Conservation (phyloP, 768 basidiomycete genomes). For the Boletus sp. region DNA sequence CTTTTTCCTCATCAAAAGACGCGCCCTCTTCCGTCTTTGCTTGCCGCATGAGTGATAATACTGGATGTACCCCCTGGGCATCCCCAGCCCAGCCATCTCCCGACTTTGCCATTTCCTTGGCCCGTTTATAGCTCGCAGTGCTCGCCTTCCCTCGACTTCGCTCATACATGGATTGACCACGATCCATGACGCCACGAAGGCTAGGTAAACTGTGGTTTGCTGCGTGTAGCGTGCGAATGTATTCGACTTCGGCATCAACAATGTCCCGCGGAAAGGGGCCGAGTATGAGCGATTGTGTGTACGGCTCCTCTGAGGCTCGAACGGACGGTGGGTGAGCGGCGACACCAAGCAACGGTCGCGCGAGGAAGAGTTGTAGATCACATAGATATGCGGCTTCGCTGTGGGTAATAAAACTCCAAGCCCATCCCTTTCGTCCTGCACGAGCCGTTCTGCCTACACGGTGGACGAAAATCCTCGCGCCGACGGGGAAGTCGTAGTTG, state of each 20-base stretch:
- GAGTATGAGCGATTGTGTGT: constrained; percentile 71
- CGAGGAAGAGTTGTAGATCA: constrained; percentile 91
- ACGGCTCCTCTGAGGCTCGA: constrained; percentile 55
- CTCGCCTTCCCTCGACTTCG: constrained; percentile 90
- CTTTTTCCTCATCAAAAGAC: constrained; percentile 36
- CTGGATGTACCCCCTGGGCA: constrained; percentile 66
- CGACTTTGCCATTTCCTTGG: constrained; percentile 79
- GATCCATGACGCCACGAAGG: constrained; percentile 78
- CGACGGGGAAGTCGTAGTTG: constrained; percentile 97
- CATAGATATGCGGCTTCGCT: constrained; percentile 86
- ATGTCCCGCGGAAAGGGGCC: constrained; percentile 79
- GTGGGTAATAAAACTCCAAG: constrained; percentile 90
- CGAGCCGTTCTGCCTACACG: constrained; percentile 96
- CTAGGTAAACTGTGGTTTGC: constrained; percentile 61
- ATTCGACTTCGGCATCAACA: constrained; percentile 84
- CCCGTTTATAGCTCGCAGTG: constrained; percentile 78
- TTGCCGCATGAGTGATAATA: constrained; percentile 44
- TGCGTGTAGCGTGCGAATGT: constrained; percentile 63
- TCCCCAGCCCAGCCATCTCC: constrained; percentile 69
- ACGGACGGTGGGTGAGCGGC: constrained; percentile 28
- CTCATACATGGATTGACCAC: constrained; percentile 93
- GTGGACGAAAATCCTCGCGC: constrained; percentile 91
- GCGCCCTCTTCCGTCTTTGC: constrained; percentile 34
- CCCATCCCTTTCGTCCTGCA: constrained; percentile 93
- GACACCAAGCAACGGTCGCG: constrained; percentile 64